Evolutionary conservation across 768 basidiomycete species (phyloP).

Genomic region (Pleurotus eryngii): DNA sequence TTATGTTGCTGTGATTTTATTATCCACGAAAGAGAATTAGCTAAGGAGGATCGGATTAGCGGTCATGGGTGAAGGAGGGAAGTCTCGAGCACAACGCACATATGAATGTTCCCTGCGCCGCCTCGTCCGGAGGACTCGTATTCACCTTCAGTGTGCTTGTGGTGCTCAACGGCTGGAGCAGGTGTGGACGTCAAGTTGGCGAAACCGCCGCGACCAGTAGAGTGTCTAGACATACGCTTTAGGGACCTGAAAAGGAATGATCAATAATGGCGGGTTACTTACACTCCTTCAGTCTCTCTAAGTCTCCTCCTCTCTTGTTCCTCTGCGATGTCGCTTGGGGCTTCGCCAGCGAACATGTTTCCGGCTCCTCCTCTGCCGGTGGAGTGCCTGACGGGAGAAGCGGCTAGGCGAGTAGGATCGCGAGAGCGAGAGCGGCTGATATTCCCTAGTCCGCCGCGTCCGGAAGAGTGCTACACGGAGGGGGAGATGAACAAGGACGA

Average conservation of each 20-base stretch:
- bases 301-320: slow-evolving; percentile 11
- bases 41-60: not conserved
- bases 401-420: slow-evolving; percentile 19
- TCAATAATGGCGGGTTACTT: not conserved
- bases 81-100: not conserved
- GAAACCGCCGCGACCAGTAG: slow-evolving; percentile 6
- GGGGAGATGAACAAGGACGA: slow-evolving; percentile 1
- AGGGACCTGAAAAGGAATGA: not conserved
- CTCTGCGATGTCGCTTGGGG: not conserved
- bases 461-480: slow-evolving; percentile 46
- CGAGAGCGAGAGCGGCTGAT: slow-evolving; percentile 57
- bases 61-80: not conserved
- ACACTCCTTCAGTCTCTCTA: slow-evolving; percentile 10
- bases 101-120: slow-evolving; percentile 9
- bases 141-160: not conserved
- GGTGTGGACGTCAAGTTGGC: slow-evolving; percentile 1
- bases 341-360: slow-evolving; percentile 12
- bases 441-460: slow-evolving; percentile 67
- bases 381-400: slow-evolving; percentile 10
- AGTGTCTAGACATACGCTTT: not conserved
- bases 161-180: slow-evolving; percentile 8
- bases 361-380: slow-evolving; percentile 18
- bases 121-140: slow-evolving; percentile 8
- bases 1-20: no score
- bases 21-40: not conserved